A percentile compares a stretch with the other conserved stretches of the same genome.
Evolutionary conservation across 352 stramenopile species (phyloP).

Genomic region (Chloridella minuta): DNA sequence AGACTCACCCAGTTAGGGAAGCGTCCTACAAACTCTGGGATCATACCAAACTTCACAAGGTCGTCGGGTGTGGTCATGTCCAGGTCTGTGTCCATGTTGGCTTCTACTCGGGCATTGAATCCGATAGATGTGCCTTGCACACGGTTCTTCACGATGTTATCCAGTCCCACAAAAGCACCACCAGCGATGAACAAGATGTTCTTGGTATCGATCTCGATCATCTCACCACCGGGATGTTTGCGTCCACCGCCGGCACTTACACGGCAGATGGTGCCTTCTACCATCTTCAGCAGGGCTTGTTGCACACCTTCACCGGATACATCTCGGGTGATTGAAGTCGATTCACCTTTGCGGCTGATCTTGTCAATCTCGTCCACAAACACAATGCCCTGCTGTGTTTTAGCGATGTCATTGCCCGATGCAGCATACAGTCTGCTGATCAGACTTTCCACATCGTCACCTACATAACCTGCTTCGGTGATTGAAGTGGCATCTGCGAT

Average conservation of each 20-base stretch:
- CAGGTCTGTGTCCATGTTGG: conserved; percentile 26
- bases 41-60: conserved; percentile 73
- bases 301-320: conserved; percentile 87
- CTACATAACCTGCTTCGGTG: conserved; percentile 85
- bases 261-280: conserved; percentile 79
- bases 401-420: conserved; percentile 66
- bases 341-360: conserved; percentile 50
- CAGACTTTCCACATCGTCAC: conserved; percentile 86
- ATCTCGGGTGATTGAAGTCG: conserved; percentile 68
- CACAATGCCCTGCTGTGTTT: conserved; percentile 68
- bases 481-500: conserved; percentile 83
- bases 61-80: conserved; percentile 37
- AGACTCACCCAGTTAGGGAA: no score
- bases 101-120: no score
- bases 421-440: conserved; percentile 85
- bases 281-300: conserved; percentile 90
- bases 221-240: conserved; percentile 76
- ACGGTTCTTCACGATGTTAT: conserved; percentile 56
- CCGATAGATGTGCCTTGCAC: conserved; percentile 64
- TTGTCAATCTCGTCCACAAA: conserved; percentile 97
- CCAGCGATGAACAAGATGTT: conserved; percentile 96
- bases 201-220: conserved; percentile 85
- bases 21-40: conserved; percentile 84
- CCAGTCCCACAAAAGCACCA: conserved; percentile 68
- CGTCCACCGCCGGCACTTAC: conserved; percentile 75